Evolutionary conservation across 2,329 filamentous ascomycete species (phyloP).

Genomic region (Fusarium circinatum): DNA sequence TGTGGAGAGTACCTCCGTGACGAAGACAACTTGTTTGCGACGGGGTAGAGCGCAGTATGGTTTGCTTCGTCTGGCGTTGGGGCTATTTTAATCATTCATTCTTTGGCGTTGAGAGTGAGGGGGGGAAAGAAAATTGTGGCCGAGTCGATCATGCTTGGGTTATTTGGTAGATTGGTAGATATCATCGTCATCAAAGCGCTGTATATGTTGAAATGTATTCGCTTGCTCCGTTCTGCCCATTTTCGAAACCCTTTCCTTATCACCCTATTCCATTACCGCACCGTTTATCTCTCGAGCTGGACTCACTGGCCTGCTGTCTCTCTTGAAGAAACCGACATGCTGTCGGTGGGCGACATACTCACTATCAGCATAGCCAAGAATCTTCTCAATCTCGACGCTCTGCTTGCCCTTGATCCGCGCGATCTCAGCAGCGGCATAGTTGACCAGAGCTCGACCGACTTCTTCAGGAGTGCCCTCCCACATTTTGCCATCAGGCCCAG

Average conservation of each 20-base stretch:
- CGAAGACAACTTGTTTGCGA: constrained; percentile 72
- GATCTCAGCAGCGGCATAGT: constrained; percentile 91
- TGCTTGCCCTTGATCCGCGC: constrained; percentile 83
- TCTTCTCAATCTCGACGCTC: constrained; percentile 80
- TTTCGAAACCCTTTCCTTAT: background rate
- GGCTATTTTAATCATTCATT: constrained; percentile 37
- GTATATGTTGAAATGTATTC: constrained; percentile 37
- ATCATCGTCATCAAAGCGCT: constrained; percentile 36
- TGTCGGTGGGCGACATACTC: constrained; percentile 92
- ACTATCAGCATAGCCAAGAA: constrained; percentile 92
- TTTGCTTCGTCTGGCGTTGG: constrained; percentile 41
- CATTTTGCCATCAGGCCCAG: constrained; percentile 55
- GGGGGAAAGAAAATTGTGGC: constrained; percentile 26
- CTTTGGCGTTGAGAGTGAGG: constrained; percentile 38
- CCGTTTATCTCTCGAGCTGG: constrained; percentile 50
- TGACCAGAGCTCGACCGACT: constrained; percentile 89
- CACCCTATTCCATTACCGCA: constrained; percentile 33
- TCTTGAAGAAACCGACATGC: constrained; percentile 80
- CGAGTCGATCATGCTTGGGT: constrained; percentile 32
- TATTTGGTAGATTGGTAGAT: constrained; percentile 37
- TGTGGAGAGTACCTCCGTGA: constrained; percentile 95
- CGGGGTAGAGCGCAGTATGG: constrained; percentile 50
- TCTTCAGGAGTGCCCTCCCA: constrained; percentile 69
- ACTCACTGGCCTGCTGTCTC: constrained; percentile 64
- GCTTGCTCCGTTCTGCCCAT: constrained; percentile 30